These are phyloP conservation scores for Wickerhamiella cacticola DNA, from an alignment of 805 yeast species.

Conservation along the genomic window DNA sequence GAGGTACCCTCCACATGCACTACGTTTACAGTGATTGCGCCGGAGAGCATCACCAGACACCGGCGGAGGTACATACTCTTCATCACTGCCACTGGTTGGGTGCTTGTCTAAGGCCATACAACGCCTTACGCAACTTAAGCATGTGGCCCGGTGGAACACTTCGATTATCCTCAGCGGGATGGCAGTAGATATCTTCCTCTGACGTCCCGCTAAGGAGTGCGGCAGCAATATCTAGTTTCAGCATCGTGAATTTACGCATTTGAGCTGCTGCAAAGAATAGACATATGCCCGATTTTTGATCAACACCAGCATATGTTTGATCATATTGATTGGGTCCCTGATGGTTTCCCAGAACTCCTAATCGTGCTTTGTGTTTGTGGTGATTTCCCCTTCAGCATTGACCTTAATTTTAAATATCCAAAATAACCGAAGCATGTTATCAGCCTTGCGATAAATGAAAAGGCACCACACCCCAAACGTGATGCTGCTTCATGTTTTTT, in stretches of 20 bases:
- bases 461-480: neutral
- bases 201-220: neutral
- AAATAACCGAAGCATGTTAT: neutral
- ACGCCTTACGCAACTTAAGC: neutral
- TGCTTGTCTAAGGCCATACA: neutral
- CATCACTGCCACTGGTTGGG: neutral
- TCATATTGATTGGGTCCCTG: neutral
- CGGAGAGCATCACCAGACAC: too few species aligned
- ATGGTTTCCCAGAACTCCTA: neutral
- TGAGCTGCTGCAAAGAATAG: neutral
- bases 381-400: neutral
- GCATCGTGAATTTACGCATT: neutral
- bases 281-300: neutral
- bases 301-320: constrained; percentile 2
- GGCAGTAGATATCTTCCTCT: neutral
- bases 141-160: neutral
- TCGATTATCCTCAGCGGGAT: neutral
- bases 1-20: too few species aligned
- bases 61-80: too few species aligned
- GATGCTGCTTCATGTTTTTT: neutral
- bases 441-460: neutral
- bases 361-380: constrained; percentile 1
- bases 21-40: too few species aligned
- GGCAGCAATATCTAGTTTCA: neutral
- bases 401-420: neutral